Conservation (phyloP, 345 rosid genomes). For the Salix udensis region DNA sequence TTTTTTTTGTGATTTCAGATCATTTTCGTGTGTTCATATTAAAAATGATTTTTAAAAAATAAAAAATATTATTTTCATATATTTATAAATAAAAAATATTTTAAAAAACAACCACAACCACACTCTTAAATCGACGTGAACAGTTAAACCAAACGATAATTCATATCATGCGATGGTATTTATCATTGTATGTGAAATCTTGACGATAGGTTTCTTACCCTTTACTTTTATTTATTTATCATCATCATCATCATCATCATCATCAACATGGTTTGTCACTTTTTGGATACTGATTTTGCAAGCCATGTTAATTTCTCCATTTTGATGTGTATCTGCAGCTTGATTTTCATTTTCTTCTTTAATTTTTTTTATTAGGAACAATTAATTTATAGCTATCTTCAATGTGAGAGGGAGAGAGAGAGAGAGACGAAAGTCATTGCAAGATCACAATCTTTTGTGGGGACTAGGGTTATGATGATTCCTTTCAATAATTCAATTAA, state of each 20-base stretch:
- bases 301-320: not conserved
- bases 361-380: not conserved
- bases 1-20: too few relatives aligned
- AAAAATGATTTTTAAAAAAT: too few relatives aligned
- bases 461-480: not conserved
- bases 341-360: not conserved
- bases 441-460: constrained; percentile 13
- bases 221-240: too few relatives aligned
- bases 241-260: too few relatives aligned
- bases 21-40: rapidly evolving
- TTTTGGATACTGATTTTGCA: not conserved
- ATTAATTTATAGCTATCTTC: not conserved
- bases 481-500: not conserved
- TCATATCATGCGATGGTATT: not conserved
- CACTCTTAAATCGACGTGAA: too few relatives aligned
- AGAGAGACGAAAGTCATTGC: not conserved
- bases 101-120: too few relatives aligned
- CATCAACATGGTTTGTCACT: not conserved
- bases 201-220: not conserved
- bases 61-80: too few relatives aligned
- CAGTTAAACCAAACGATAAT: not conserved
- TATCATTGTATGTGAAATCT: not conserved
- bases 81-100: too few relatives aligned
- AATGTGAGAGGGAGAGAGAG: not conserved
- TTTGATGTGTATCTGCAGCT: not conserved